phyloP scores from a whole-genome alignment of 1,284 basidiomycete genomes.

The Blastosporella zonata region DNA sequence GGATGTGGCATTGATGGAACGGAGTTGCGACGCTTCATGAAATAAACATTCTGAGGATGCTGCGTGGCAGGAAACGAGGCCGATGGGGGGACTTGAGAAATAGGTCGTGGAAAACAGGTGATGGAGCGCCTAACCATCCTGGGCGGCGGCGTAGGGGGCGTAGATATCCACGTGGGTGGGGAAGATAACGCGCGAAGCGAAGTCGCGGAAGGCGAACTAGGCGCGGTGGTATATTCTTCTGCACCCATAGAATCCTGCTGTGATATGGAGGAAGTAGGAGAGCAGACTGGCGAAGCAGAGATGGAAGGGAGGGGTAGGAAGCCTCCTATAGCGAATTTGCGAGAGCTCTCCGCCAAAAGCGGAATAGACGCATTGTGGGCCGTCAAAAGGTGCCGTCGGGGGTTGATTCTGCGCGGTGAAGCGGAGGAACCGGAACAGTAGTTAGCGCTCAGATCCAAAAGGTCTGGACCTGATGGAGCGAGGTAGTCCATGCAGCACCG shows the following conservation, averaged over 20 bases:
- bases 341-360: conserved; percentile 17
- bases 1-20: conserved; percentile 28
- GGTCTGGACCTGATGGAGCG: conserved; percentile 15
- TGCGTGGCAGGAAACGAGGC: conserved; percentile 36
- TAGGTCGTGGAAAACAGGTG: conserved; percentile 29
- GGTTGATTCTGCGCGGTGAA: conserved; percentile 14
- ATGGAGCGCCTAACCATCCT: conserved; percentile 38
- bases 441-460: conserved; percentile 14
- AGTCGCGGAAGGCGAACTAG: conserved; percentile 21
- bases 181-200: conserved; percentile 17
- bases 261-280: conserved; percentile 39
- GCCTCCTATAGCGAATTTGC: conserved; percentile 31
- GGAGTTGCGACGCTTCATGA: conserved; percentile 31
- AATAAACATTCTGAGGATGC: conserved; percentile 18
- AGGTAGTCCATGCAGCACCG: conserved; percentile 18
- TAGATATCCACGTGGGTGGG: conserved; percentile 52
- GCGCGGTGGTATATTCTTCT: conserved; percentile 22
- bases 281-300: conserved; percentile 54
- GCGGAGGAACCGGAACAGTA: conserved; percentile 4
- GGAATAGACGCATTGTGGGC: conserved; percentile 8
- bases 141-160: conserved; percentile 51
- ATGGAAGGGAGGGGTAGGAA: conserved; percentile 57
- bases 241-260: conserved; percentile 14
- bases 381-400: conserved; percentile 2
- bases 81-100: conserved; percentile 35